Evolutionary conservation across 2,329 filamentous ascomycete species (phyloP).

Genomic region (Ceratocystis huliohia): DNA sequence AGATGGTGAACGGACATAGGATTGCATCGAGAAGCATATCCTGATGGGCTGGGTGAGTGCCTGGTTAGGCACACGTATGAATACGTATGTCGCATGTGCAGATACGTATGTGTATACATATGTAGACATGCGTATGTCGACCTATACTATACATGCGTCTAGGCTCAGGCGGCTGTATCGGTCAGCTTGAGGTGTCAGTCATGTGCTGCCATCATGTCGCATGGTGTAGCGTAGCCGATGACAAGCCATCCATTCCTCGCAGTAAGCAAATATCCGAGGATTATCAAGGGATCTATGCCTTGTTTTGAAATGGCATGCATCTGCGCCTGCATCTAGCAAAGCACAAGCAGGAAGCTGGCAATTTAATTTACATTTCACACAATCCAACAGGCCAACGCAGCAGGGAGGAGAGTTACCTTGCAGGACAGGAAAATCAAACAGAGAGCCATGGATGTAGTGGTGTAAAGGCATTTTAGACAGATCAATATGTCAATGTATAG

Average conservation of each 20-base stretch:
- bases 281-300: neutral
- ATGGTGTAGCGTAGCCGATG: neutral
- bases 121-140: neutral
- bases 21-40: too few species aligned
- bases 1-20: too few species aligned
- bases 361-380: neutral
- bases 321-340: neutral
- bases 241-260: neutral
- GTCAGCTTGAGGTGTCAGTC: neutral
- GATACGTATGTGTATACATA: neutral
- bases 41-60: too few species aligned
- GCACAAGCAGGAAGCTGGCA: neutral
- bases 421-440: too few species aligned
- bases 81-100: neutral
- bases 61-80: too few species aligned
- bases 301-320: neutral
- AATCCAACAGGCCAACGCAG: neutral
- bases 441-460: too few species aligned
- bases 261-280: neutral
- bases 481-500: too few species aligned
- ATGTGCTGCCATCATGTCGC: neutral
- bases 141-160: neutral
- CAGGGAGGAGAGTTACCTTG: neutral
- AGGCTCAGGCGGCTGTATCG: neutral
- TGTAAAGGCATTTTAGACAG: too few species aligned